Evolutionary conservation across 129 eudicot genomes (phyloP).

Genomic region (Saussurea involucrata): DNA sequence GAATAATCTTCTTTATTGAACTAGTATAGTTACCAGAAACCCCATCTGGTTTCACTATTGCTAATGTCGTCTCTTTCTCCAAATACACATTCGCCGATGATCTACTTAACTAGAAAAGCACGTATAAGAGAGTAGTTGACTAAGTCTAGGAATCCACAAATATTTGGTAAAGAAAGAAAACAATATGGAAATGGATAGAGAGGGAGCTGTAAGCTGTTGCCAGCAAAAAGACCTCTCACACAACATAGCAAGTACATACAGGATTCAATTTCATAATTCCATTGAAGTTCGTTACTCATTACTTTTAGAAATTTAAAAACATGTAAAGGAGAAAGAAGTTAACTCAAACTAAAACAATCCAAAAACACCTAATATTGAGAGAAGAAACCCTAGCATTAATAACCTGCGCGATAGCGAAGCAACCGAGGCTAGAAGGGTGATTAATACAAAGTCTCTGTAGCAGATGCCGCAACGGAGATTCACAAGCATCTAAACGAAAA

Average conservation of each 20-base stretch:
- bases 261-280: not conserved
- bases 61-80: conserved; percentile 61
- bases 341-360: not conserved
- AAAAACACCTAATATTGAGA: not conserved
- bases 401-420: conserved; percentile 18
- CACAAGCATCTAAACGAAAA: conserved; percentile 7
- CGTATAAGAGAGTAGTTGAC: not conserved
- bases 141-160: not conserved
- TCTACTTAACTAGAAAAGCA: conserved; percentile 25
- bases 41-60: conserved; percentile 91
- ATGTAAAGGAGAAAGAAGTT: not conserved
- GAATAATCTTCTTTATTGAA: conserved; percentile 39
- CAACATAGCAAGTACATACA: not conserved
- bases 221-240: not conserved
- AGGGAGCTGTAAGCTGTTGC: not conserved
- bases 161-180: not conserved
- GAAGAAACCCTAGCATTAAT: conserved; percentile 12
- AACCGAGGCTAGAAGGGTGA: conserved; percentile 1
- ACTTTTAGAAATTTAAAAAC: not conserved
- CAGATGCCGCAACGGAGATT: conserved; percentile 1
- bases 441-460: not conserved
- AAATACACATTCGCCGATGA: conserved; percentile 31
- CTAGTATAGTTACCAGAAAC: conserved; percentile 52
- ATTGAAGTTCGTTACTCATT: not conserved
- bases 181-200: not conserved